phyloP scores from a whole-genome alignment of 768 basidiomycete species.

The Tylopilus vinaceipallidus region DNA sequence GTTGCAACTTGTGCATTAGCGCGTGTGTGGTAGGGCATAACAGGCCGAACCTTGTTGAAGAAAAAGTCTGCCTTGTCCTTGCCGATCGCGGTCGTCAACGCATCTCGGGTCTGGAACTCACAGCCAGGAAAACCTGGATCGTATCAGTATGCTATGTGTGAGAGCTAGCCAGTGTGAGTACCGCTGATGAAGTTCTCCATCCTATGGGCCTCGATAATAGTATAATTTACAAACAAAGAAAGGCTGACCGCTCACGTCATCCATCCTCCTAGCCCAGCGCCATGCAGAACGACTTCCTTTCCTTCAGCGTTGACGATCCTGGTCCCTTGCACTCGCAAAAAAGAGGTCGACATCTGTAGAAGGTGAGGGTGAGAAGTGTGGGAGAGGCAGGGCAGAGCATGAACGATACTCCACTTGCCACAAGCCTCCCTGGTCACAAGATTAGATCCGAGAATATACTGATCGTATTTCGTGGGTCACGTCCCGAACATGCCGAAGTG shows the following conservation, averaged over 20 bases:
- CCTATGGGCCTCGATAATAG: neutral
- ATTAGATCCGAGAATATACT: neutral
- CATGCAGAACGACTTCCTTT: conserved; percentile 55
- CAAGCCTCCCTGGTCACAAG: neutral
- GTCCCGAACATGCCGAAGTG: too few relatives aligned
- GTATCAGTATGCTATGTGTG: neutral
- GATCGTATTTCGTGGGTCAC: too few relatives aligned
- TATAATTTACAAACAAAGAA: neutral
- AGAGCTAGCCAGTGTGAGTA: neutral
- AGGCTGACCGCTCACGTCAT: conserved; percentile 58
- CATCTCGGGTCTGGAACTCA: conserved; percentile 69
- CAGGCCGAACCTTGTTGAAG: conserved; percentile 64
- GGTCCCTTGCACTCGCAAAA: conserved; percentile 52
- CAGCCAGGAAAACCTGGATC: conserved; percentile 66
- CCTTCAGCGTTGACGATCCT: conserved; percentile 55
- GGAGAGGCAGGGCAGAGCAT: too few relatives aligned
- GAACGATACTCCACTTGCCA: neutral
- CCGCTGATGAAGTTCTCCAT: conserved; percentile 1
- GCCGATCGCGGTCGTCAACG: conserved; percentile 59
- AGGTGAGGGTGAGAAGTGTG: too few relatives aligned
- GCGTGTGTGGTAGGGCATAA: too few relatives aligned
- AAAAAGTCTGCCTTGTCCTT: conserved; percentile 68
- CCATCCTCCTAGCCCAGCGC: conserved; percentile 77
- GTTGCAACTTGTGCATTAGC: too few relatives aligned
- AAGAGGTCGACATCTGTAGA: conserved; percentile 41